phyloP scores from a whole-genome alignment of 257 asterid genomes.

The Lycium ferocissimum region DNA sequence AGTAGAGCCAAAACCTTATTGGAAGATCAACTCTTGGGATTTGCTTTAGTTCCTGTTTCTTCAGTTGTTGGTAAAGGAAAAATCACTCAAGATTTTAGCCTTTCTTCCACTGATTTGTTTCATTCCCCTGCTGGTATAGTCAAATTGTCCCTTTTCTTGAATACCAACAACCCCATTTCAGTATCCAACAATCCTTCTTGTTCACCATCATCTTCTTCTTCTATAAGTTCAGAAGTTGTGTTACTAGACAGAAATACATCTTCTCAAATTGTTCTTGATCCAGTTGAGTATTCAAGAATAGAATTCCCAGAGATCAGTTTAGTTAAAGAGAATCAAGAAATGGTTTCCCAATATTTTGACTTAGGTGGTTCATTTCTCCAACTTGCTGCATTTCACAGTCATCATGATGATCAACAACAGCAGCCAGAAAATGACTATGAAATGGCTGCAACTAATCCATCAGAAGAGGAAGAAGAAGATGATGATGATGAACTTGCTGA shows the following conservation, averaged over 20 bases:
- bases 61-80: constrained; percentile 55
- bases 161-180: constrained; percentile 40
- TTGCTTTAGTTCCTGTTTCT: constrained; percentile 62
- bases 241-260: constrained; percentile 45
- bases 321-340: constrained; percentile 55
- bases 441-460: constrained; percentile 50
- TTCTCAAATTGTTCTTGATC: constrained; percentile 35
- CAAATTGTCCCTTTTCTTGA: constrained; percentile 54
- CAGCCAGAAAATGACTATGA: constrained; percentile 55
- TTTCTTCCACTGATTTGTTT: constrained; percentile 72
- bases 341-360: constrained; percentile 66
- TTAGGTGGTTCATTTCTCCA: constrained; percentile 70
- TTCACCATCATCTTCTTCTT: constrained; percentile 27
- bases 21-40: constrained; percentile 82
- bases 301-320: constrained; percentile 66
- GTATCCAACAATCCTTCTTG: constrained; percentile 30
- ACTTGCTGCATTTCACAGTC: constrained; percentile 48
- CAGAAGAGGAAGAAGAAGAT: constrained; percentile 36
- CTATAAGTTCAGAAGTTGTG: constrained; percentile 31
- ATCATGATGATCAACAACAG: constrained; percentile 15
- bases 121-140: constrained; percentile 79
- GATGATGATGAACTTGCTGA: not conserved
- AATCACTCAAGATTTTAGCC: constrained; percentile 55
- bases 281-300: constrained; percentile 53
- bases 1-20: constrained; percentile 64